phyloP scores from a whole-genome alignment of 331 rosid genomes.

The Malus hybrid region DNA sequence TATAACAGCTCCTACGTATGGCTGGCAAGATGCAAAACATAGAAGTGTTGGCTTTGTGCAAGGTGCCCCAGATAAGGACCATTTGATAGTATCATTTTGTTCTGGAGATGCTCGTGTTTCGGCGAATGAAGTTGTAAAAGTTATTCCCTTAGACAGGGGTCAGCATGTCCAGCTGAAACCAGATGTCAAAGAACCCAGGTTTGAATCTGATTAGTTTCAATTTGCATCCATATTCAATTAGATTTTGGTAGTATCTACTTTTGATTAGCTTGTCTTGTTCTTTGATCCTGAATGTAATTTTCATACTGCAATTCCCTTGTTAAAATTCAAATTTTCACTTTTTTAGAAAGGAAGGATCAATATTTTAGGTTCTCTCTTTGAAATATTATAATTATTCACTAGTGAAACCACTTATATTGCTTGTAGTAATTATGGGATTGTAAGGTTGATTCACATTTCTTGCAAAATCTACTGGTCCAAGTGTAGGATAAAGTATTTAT shows the following conservation, averaged over 20 bases:
- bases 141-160: slow-evolving; percentile 90
- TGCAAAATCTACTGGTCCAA: neutral
- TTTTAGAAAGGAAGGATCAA: neutral
- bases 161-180: slow-evolving; percentile 88
- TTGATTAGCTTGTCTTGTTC: neutral
- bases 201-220: slow-evolving; percentile 12
- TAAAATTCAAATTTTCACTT: neutral
- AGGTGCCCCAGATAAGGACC: slow-evolving; percentile 64
- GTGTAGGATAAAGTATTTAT: neutral
- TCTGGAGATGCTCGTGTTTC: slow-evolving; percentile 85
- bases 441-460: neutral
- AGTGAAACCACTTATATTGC: neutral
- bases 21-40: slow-evolving; percentile 84
- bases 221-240: neutral
- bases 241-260: neutral
- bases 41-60: slow-evolving; percentile 96
- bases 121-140: slow-evolving; percentile 78
- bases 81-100: slow-evolving; percentile 80
- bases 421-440: neutral
- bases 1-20: slow-evolving; percentile 60
- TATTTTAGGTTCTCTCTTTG: too few relatives aligned
- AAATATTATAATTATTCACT: neutral
- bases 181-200: slow-evolving; percentile 92
- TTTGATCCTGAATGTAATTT: neutral
- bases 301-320: neutral